A percentile compares a stretch with the other conserved stretches of the same genome.
Conservation (phyloP, 1,139 yeast species). For the Candida sp. region DNA sequence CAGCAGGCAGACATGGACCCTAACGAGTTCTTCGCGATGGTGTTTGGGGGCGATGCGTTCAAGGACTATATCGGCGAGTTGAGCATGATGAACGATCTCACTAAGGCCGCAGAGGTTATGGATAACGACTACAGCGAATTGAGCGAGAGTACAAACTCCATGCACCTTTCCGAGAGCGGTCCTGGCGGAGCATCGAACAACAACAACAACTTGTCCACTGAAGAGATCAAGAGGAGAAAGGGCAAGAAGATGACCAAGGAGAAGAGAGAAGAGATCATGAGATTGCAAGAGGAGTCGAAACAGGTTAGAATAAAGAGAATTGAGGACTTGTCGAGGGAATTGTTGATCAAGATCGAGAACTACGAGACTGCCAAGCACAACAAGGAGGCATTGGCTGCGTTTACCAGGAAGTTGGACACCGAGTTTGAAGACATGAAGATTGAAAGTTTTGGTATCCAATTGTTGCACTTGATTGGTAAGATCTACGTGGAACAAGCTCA, state of each 20-base stretch:
- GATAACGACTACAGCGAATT: constrained; percentile 19
- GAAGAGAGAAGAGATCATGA: constrained; percentile 58
- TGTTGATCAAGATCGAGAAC: constrained; percentile 49
- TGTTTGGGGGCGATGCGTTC: constrained; percentile 83
- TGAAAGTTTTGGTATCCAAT: constrained; percentile 53
- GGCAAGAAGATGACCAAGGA: constrained; percentile 49
- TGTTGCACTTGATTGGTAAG: constrained; percentile 61
- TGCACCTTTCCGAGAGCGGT: constrained; percentile 3
- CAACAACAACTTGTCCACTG: constrained; percentile 16
- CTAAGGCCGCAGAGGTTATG: constrained; percentile 71
- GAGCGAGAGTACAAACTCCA: constrained; percentile 1
- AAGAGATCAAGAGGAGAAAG: constrained; percentile 27
- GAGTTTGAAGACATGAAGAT: constrained; percentile 65
- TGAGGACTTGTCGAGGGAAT: constrained; percentile 50
- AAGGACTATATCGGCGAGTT: constrained; percentile 84
- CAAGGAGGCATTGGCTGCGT: constrained; percentile 39
- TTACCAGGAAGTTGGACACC: constrained; percentile 41
- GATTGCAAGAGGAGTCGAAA: constrained; percentile 59
- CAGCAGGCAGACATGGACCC: constrained; percentile 38
- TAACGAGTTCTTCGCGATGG: constrained; percentile 66
- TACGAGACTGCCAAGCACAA: constrained; percentile 31
- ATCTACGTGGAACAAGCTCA: constrained; percentile 65
- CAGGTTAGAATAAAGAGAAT: constrained; percentile 59
- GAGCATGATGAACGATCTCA: constrained; percentile 80
- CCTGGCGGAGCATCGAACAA: too few species aligned